These are phyloP conservation scores for Tolypocladium guangdongense DNA, from an alignment of 2,329 filamentous ascomycete species.

Conservation along the genomic window DNA sequence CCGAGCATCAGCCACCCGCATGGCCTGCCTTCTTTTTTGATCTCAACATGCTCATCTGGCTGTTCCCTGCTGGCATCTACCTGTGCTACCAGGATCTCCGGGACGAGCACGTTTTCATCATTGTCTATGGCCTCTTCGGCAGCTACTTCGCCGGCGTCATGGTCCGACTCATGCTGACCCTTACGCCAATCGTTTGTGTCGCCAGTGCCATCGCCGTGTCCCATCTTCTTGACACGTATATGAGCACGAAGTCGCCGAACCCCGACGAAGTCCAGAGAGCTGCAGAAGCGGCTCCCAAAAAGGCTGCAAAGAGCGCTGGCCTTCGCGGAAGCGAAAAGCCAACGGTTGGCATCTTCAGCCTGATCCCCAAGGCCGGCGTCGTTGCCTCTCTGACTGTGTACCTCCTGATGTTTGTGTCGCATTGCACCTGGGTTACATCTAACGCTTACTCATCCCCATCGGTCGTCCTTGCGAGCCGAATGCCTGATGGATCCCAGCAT, in stretches of 20 bases:
- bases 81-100: slow-evolving; percentile 90
- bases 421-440: slow-evolving; percentile 99
- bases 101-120: slow-evolving; percentile 95
- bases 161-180: slow-evolving; percentile 95
- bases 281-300: slow-evolving; percentile 46
- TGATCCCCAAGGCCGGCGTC: slow-evolving; percentile 69
- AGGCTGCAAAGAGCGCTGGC: slow-evolving; percentile 36
- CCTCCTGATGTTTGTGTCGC: slow-evolving; percentile 84
- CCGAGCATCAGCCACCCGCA: slow-evolving; percentile 95
- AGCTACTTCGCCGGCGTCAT: slow-evolving; percentile 99
- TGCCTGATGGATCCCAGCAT: slow-evolving; percentile 91
- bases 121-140: slow-evolving; percentile 92
- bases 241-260: slow-evolving; percentile 54
- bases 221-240: slow-evolving; percentile 77
- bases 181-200: slow-evolving; percentile 93
- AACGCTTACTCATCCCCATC: slow-evolving; percentile 98
- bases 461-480: slow-evolving; percentile 81
- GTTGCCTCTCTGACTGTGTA: slow-evolving; percentile 65
- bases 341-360: slow-evolving; percentile 72
- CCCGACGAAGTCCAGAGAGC: slow-evolving; percentile 33
- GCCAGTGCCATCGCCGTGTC: slow-evolving; percentile 83
- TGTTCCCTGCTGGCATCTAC: slow-evolving; percentile 97
- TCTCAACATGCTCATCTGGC: slow-evolving; percentile 95
- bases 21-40: slow-evolving; percentile 99
- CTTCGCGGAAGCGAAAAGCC: slow-evolving; percentile 64